phyloP scores from a whole-genome alignment of 257 asterid species.

The Solanum sejunctum region DNA sequence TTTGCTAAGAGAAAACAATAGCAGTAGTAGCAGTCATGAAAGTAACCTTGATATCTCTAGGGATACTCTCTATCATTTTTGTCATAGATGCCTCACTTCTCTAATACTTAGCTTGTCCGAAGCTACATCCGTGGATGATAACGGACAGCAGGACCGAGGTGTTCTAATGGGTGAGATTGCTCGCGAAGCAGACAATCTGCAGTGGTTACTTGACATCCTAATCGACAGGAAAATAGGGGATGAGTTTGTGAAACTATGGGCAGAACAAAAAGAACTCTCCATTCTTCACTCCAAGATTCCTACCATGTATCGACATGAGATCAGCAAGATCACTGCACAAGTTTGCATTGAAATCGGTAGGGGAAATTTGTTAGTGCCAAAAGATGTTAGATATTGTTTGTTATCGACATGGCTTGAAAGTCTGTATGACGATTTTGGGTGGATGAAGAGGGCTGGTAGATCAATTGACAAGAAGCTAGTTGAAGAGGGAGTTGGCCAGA shows the following conservation, averaged over 20 bases:
- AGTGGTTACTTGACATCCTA: conserved; percentile 73
- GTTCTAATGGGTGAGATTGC: conserved; percentile 65
- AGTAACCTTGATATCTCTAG: conserved; percentile 36
- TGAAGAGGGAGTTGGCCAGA: conserved; percentile 79
- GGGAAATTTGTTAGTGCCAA: conserved; percentile 59
- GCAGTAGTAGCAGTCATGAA: neutral
- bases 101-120: conserved; percentile 61
- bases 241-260: conserved; percentile 79
- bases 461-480: conserved; percentile 57
- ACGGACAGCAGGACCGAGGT: conserved; percentile 52
- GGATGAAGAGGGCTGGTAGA: conserved; percentile 72
- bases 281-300: conserved; percentile 80
- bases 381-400: conserved; percentile 44
- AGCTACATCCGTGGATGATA: conserved; percentile 47
- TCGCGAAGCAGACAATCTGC: conserved; percentile 82
- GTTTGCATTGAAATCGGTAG: conserved; percentile 74
- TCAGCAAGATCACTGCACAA: conserved; percentile 82
- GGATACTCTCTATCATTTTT: conserved; percentile 57
- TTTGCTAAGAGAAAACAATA: conserved; percentile 44
- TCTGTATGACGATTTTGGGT: conserved; percentile 72
- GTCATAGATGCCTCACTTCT: conserved; percentile 72
- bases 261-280: conserved; percentile 78
- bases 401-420: conserved; percentile 87
- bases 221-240: conserved; percentile 60
- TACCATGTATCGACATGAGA: conserved; percentile 63